Evolutionary conservation across 768 basidiomycete genomes (phyloP), one percentile per base, ranked within the genome.

Genomic region (Clitopilus hobsonii): DNA sequence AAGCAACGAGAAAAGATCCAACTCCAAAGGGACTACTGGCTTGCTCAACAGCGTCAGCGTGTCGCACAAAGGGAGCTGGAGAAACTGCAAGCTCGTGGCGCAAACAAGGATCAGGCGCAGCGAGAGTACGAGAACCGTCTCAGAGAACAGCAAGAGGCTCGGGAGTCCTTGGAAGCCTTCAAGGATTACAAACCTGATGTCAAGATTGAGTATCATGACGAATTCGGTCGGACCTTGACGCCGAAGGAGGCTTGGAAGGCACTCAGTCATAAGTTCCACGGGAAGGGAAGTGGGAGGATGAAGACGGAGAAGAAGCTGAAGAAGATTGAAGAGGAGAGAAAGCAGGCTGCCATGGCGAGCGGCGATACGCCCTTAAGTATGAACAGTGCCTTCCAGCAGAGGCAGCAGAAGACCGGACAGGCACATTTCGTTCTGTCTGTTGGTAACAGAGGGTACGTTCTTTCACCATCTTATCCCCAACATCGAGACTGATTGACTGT

Each of bases 161-260:
- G 91, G 38, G 83, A 91, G 18, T 81, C 82, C 51, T 71, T 93
- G 56, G 91, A 96, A 28, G 68, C 83, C 50, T 99, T 89, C 81
- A 92, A 88, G 73, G 82, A 86, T 66, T 99, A 99, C 77, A 98
- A 96, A 71, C 97, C 97, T 5, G 95, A 96, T 71, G 79, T 99
- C 63, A 92, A 96, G 60, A 91, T 98, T 64, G 89, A 90, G 49
- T 99, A 99, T 67, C 88, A 95, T 60, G 97, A 99, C 66, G 96
- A 99, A 69, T 92, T 93, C 67, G 97, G 97, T 48, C 81, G 97
- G 32, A 67, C 80, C 55, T 73, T 94, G 67, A 91, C 91, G 22
- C 87, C 87, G 18, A 98, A 98, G 77, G 97, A 99, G 74, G 95
- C 96, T 5, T 98, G 96, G 95, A 98, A 98, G 74, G 92, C 94